Evolutionary conservation across 148 eudicot species (phyloP), one percentile per base, ranked within the genome.

Genomic region (Vaccinium macrocarpon): DNA sequence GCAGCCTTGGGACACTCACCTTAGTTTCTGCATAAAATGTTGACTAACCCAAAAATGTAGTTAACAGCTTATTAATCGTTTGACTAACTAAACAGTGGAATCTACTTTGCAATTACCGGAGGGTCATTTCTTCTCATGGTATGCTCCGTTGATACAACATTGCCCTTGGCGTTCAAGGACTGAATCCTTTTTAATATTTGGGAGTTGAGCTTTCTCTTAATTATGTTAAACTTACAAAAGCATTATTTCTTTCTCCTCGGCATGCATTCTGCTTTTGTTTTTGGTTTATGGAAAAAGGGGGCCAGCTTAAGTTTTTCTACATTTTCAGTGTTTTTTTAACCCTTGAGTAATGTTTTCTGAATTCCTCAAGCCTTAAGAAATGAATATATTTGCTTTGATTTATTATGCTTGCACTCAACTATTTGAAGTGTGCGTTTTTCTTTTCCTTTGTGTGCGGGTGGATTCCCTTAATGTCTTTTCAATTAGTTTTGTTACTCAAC

Each of bases 371-470:
- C 14, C 68, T 80, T 25, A 12, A 10, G 6, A 66, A 25, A 27
- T 68, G 38, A n/a, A 27, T 64, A 46, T 12, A 27, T 18, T 23
- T 29, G 13, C 23, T 1, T 19, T 23, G 61, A 16, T 59, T 48
- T 66, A 8, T 68, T 68, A 15, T 83, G 53, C 76, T 4, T 84
- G 82, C 48, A 23, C 55, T 75, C 35, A 5, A 52, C 13, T 78
- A 42, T 76, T 11, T 64, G 81, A 77, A 86, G 56, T n/a, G 19
- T 55, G 51, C 73, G 38, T 38, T 68, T 25, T 27, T 68, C 38
- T 68, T 68, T 68, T 27, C 73, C 73, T 27, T 68, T 29, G 0
- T 68, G 73, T 13, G 13, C 14, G 2, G 73, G 73, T 66, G 72
- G 25, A 66, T 66, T 66, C 35, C 35, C 35, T 66, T 25, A 66